Conservation (phyloP, 2,329 filamentous ascomycete genomes). For the Trichoderma koningii region DNA sequence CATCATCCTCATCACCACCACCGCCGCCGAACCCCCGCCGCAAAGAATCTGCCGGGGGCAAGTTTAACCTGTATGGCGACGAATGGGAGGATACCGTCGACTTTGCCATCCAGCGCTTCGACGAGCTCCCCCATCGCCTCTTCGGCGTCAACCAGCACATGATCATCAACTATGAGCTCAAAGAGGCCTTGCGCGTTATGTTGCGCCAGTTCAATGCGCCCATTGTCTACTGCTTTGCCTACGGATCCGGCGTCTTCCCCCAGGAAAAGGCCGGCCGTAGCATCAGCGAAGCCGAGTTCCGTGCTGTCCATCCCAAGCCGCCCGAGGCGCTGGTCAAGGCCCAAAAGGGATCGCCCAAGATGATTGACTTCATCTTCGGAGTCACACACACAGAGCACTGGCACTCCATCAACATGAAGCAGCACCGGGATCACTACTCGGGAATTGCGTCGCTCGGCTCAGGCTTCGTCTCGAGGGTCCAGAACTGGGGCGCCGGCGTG, state of each 20-base stretch:
- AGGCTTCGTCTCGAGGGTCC: conserved; percentile 78
- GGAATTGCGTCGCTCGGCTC: conserved; percentile 81
- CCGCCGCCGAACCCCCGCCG: conserved; percentile 26
- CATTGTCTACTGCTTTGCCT: conserved; percentile 95
- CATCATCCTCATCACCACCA: neutral
- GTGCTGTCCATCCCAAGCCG: conserved; percentile 76
- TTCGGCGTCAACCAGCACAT: conserved; percentile 98
- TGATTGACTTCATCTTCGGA: conserved; percentile 98
- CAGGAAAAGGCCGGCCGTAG: conserved; percentile 61
- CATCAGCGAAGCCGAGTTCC: conserved; percentile 58
- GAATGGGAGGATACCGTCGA: conserved; percentile 50
- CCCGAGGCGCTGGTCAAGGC: conserved; percentile 79
- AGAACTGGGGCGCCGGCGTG: conserved; percentile 91
- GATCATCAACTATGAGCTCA: conserved; percentile 92
- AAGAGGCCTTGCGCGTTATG: conserved; percentile 82
- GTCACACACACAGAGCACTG: conserved; percentile 94
- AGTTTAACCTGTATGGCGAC: conserved; percentile 43
- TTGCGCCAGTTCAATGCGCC: conserved; percentile 90
- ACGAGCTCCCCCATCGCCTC: conserved; percentile 49
- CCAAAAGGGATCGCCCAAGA: conserved; percentile 86
- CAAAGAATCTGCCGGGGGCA: conserved; percentile 36
- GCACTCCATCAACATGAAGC: conserved; percentile 87
- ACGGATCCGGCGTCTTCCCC: conserved; percentile 94
- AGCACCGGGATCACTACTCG: conserved; percentile 93
- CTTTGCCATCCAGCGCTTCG: conserved; percentile 47